Evolutionary conservation across 2,329 filamentous ascomycete genomes (phyloP), one percentile per base, ranked within the genome.

Genomic region (Neonectria coccinea): DNA sequence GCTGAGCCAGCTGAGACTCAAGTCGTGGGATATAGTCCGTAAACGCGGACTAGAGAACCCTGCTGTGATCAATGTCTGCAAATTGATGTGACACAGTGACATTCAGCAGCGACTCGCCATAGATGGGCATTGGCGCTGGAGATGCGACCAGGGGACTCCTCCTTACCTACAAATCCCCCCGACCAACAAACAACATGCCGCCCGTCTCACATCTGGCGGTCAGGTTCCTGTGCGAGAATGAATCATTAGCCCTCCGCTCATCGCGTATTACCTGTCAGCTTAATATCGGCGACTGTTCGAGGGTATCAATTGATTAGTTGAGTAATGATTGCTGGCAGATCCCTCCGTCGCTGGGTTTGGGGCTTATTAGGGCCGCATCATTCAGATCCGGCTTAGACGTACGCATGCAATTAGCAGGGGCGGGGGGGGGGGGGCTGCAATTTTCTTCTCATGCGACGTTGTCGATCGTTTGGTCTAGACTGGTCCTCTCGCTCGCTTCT

Each of bases 401-500:
- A 20, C 36, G 44, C 22, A 57, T 41, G 29, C 25, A 45, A 39
- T 31, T 45, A 33, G 16, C n/a, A 20, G 41, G 10, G 50, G 41
- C n/a, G n/a, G n/a, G n/a, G n/a, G n/a, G n/a, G n/a, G 10, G 50
- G 31, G 51, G 44, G 45, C 27, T 18, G 47, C 29, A 54, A 57
- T 44, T 22, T 36, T 56, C 41, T 9, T 33, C 31, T 50, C 54
- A 41, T 57, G 54, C 31, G 22, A 16, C 25, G 25, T 14, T 62
- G 68, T 55, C 60, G 67, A 72, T 73, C 70, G 55, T 29, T 53
- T 29, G 61, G 67, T 70, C 68, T 68, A 51, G 58, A 54, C 64
- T 9, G 45, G 45, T 47, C 29, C 27, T 16, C 27, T 47, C 48
- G 22, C 44, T 42, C 47, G 10, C 9, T 39, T 20, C 16, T 18